Evolutionary conservation across 257 asterid species (phyloP).

Genomic region (Henckelia pumila): DNA sequence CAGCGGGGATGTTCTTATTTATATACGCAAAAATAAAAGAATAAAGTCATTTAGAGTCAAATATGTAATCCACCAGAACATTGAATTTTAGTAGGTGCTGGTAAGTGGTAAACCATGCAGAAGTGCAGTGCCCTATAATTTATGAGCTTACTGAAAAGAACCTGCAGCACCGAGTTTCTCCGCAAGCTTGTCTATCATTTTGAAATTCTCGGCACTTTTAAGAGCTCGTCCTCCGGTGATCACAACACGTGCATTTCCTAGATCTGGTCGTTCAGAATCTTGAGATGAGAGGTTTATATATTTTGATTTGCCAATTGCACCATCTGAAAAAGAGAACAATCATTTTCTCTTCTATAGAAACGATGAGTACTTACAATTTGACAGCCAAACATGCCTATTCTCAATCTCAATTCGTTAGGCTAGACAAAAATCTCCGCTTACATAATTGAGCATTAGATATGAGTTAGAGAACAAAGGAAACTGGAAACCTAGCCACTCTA

Average conservation of each 20-base stretch:
- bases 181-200: slow-evolving; percentile 87
- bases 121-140: slow-evolving; percentile 9
- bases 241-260: slow-evolving; percentile 84
- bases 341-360: slow-evolving; percentile 10
- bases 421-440: neutral
- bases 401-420: neutral
- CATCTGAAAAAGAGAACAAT: slow-evolving; percentile 42
- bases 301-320: slow-evolving; percentile 66
- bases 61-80: slow-evolving; percentile 19
- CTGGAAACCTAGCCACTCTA: slow-evolving; percentile 6
- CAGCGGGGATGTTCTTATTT: neutral
- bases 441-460: neutral
- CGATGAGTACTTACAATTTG: slow-evolving; percentile 12
- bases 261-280: slow-evolving; percentile 87
- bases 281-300: slow-evolving; percentile 67
- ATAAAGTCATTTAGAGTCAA: slow-evolving; percentile 1
- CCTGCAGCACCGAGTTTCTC: slow-evolving; percentile 99
- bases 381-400: slow-evolving; percentile 16
- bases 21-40: neutral
- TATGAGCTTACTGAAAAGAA: slow-evolving; percentile 24
- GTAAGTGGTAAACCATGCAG: slow-evolving; percentile 2
- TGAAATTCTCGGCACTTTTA: slow-evolving; percentile 90
- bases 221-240: slow-evolving; percentile 90
- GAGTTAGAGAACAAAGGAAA: neutral
- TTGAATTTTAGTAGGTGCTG: neutral